Evolutionary conservation across 2,329 filamentous ascomycete genomes (phyloP).

Genomic region (Scedosporium dehoogii): DNA sequence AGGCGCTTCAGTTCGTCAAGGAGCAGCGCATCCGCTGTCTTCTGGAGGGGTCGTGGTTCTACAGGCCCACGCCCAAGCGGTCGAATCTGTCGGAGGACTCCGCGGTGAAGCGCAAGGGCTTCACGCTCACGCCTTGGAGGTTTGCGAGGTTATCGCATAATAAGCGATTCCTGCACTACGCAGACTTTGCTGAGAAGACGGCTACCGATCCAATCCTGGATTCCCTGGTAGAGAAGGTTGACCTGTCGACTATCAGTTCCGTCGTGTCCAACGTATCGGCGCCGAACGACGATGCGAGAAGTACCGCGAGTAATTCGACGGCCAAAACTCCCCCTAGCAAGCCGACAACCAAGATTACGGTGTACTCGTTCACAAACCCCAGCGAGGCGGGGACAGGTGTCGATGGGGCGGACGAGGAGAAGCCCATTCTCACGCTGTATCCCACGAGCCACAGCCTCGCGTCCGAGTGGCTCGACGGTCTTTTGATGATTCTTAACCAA

Average conservation of each 20-base stretch:
- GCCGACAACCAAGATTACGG: slow-evolving; percentile 77
- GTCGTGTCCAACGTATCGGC: slow-evolving; percentile 88
- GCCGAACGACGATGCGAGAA: slow-evolving; percentile 40
- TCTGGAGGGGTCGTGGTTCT: slow-evolving; percentile 83
- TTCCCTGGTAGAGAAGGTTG: slow-evolving; percentile 68
- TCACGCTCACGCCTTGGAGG: slow-evolving; percentile 55
- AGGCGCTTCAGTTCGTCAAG: slow-evolving; percentile 92
- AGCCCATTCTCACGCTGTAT: slow-evolving; percentile 70
- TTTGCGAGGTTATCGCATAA: slow-evolving; percentile 89
- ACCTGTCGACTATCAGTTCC: slow-evolving; percentile 78
- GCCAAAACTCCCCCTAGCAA: slow-evolving; percentile 24
- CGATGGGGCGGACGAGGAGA: slow-evolving; percentile 45
- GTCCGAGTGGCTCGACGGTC: slow-evolving; percentile 91
- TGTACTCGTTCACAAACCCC: slow-evolving; percentile 59
- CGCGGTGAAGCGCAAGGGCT: slow-evolving; percentile 25
- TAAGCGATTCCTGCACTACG: slow-evolving; percentile 79
- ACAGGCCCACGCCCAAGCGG: slow-evolving; percentile 32
- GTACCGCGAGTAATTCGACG: slow-evolving; percentile 31
- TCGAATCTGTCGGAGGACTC: slow-evolving; percentile 18
- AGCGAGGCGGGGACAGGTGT: slow-evolving; percentile 24
- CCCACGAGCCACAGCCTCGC: slow-evolving; percentile 73
- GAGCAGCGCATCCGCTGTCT: slow-evolving; percentile 90
- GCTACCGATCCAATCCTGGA: slow-evolving; percentile 62
- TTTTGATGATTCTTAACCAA: slow-evolving; percentile 91
- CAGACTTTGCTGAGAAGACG: slow-evolving; percentile 63